Percentiles rank a stretch among this genome's conserved stretches.
phyloP scores from a whole-genome alignment of 768 basidiomycete species.

The Lentinula aciculospora region DNA sequence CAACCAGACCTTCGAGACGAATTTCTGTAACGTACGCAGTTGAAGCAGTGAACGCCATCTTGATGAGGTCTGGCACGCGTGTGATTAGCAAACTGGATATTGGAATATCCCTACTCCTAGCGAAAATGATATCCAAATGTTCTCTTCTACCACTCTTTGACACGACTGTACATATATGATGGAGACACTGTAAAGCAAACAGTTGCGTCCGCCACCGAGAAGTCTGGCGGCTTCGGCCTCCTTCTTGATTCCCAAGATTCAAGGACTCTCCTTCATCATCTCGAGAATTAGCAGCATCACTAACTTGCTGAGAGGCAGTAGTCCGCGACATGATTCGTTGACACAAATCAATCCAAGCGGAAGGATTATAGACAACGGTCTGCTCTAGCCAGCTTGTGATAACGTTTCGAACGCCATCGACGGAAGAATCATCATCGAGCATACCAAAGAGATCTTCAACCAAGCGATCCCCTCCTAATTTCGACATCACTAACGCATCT shows the following conservation, averaged over 20 bases:
- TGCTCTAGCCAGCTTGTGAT: slow-evolving; percentile 94
- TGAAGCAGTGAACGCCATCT: slow-evolving; percentile 96
- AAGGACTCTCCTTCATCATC: slow-evolving; percentile 97
- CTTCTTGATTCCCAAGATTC: slow-evolving; percentile 50
- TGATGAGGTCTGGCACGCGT: slow-evolving; percentile 88
- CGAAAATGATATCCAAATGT: slow-evolving; percentile 76
- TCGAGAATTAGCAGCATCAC: slow-evolving; percentile 54
- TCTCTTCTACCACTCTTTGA: slow-evolving; percentile 69
- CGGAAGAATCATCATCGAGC: slow-evolving; percentile 90
- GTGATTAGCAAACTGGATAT: slow-evolving; percentile 68
- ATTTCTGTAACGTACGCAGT: slow-evolving; percentile 97
- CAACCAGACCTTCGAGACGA: slow-evolving; percentile 82
- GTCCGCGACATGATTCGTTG: slow-evolving; percentile 96
- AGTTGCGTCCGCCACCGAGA: slow-evolving; percentile 96
- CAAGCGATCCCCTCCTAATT: slow-evolving; percentile 87
- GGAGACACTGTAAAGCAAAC: slow-evolving; percentile 89
- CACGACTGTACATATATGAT: slow-evolving; percentile 79
- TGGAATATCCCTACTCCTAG: slow-evolving; percentile 53
- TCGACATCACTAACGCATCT: slow-evolving; percentile 88
- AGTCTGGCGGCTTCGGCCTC: slow-evolving; percentile 40
- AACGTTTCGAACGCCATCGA: slow-evolving; percentile 90
- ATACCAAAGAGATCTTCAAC: slow-evolving; percentile 94
- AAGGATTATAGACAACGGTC: slow-evolving; percentile 88
- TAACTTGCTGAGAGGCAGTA: slow-evolving; percentile 74
- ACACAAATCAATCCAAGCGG: slow-evolving; percentile 97